Evolutionary conservation across 2,329 filamentous ascomycete species (phyloP).

Genomic region (Fusarium armeniacum): DNA sequence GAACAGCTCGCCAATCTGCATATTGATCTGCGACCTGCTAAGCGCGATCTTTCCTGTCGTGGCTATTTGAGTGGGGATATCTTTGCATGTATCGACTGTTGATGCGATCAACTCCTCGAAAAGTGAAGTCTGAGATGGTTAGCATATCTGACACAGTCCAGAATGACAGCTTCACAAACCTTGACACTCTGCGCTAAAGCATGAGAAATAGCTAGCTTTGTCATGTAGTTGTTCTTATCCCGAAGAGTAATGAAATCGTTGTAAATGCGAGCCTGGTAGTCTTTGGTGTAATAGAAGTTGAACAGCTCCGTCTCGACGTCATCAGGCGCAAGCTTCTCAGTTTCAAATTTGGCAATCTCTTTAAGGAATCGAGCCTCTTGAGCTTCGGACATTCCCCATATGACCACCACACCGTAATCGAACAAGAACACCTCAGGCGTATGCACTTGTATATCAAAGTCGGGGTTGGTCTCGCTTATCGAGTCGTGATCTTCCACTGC

Average conservation of each 20-base stretch:
- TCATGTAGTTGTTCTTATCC: conserved; percentile 98
- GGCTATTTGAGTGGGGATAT: conserved; percentile 93
- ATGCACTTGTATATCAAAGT: conserved; percentile 90
- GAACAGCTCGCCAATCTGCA: conserved; percentile 99
- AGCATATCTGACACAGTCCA: conserved; percentile 18
- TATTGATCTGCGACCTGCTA: conserved; percentile 92
- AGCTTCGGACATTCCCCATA: conserved; percentile 96
- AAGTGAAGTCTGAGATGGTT: conserved; percentile 78
- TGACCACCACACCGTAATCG: conserved; percentile 96
- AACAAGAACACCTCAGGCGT: conserved; percentile 97
- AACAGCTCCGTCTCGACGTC: conserved; percentile 97
- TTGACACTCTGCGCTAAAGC: conserved; percentile 96
- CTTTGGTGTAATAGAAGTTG: conserved; percentile 98
- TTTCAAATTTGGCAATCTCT: conserved; percentile 94
- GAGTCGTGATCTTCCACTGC: conserved; percentile 55
- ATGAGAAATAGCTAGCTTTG: conserved; percentile 95
- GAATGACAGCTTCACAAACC: conserved; percentile 58
- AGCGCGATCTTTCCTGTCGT: conserved; percentile 92
- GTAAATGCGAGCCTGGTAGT: conserved; percentile 98
- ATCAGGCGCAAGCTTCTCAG: conserved; percentile 87
- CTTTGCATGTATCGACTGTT: conserved; percentile 93
- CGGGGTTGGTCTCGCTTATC: conserved; percentile 66
- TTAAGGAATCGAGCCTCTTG: conserved; percentile 94
- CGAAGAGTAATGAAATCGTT: conserved; percentile 98
- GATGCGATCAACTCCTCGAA: conserved; percentile 96